Evolutionary conservation across 1,284 basidiomycete species (phyloP), one percentile per base, ranked within the genome.

Genomic region (Rhodotorula sp.): DNA sequence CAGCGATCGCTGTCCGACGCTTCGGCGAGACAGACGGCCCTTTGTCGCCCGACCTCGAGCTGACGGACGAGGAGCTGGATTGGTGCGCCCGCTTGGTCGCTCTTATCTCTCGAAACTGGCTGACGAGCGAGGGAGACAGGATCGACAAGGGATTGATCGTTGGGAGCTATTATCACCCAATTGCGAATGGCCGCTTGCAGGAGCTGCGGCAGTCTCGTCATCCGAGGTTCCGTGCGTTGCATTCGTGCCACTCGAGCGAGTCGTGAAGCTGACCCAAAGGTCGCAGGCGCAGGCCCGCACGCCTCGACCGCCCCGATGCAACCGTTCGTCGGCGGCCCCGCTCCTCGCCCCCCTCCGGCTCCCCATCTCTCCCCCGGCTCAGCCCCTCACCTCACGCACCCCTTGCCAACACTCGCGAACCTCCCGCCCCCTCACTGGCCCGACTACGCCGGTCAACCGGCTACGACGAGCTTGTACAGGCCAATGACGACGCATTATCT

Each of bases 31-130:
- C 27, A 2, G 58, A 36, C 10, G 69, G 69, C 4, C 69, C 65
- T 0, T 15, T 47, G 0, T 10, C 62, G 36, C 44, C 44, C 0
- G 62, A 64, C 0, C 56, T 70, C 32, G 71, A 70, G 48, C 32
- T 67, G 9, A 32, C 52, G 24, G 64, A 70, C 11, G 60, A 59
- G 5, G 71, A 73, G 56, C 71, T 73, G 6, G 71, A 73, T 34
- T 72, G 71, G 70, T 67, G 17, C n/a, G 55, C 10, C 17, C 1
- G 6, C n/a, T 15, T 19, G n/a, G n/a, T n/a, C n/a, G n/a, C 20
- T 9, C 34, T 46, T 4, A 10, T 34, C 24, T n/a, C 20, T 32
- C 8, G 10, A 9, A 24, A 1, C 36, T 13, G 1, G 39, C 36
- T 47, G 4, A 8, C 20, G 20, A 48, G 1, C 0, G 4, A 6